Base-by-base conservation (phyloP, 345 rosid species). In the Anastatica hierochuntica region DNA sequence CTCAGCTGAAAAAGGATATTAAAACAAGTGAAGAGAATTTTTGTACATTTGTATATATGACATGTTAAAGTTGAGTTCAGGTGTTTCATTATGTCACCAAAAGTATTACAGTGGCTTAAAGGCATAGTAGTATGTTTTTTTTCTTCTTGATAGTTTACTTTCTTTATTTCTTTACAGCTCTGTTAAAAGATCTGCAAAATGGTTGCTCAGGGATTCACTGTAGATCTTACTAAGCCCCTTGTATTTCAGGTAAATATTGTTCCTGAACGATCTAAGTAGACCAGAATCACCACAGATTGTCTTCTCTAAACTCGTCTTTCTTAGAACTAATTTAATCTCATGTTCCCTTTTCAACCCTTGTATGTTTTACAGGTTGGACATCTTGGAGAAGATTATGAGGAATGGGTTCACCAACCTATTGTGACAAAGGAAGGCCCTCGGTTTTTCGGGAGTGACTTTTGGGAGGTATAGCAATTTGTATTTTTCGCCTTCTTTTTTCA, bases 361-460 rank as follows among this genome's bases (percentile, higher is more conserved):
- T 10, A 21, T 53, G 74, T 70, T 17, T 72, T 45, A 67, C 76
- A 78, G 78, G 95, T 85, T 55, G 95, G 95, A 35, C 77, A 82
- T 75, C 95, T 85, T 40, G 87, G 79, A 69, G 90, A 85, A 66
- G 80, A 67, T 23, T 85, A 85, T 58, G 77, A 85, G 42, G 75
- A 80, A 53, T 85, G 90, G 95, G 87, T 82, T 62, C 90, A 85
- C 74, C 77, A 78, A 79, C 90, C 95, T 45, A 80, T 82, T 24
- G 74, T 77, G 21, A 58, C 67, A 74, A 80, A 69, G 72, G 83
- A 78, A 58, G 83, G 87, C 21, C 95, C 95, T 38, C 76, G 87
- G 12, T 82, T 85, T 63, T 85, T 85, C 14, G 48, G 68, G 31
- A 85, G 67, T 53, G 78, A 74, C 43, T 58, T 73, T 39, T 46